A percentile compares a stretch with the other conserved stretches of the same genome.
Conservation (phyloP, 176 grass and related monocot genomes). For the bread wheat (Triticum aestivum) region DNA sequence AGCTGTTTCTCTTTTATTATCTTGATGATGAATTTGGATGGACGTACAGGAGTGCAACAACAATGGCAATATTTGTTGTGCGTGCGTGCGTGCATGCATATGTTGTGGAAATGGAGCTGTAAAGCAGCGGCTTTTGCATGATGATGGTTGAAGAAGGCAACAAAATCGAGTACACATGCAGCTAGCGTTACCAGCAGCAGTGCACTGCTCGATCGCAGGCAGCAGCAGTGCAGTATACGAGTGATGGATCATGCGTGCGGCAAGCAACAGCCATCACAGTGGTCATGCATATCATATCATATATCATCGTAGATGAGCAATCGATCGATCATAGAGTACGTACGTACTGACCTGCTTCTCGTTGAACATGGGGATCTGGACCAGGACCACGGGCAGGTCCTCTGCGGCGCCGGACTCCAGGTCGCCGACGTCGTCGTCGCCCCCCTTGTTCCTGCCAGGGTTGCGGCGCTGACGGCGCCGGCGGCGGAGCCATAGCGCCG, state of each 20-base stretch:
- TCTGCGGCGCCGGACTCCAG: slow-evolving; percentile 43
- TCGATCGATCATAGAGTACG: background rate
- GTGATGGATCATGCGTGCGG: background rate
- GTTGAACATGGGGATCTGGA: slow-evolving; percentile 98
- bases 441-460: background rate
- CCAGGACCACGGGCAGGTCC: slow-evolving; percentile 49
- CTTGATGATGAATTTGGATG: too few relatives aligned
- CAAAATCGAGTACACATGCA: background rate
- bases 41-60: background rate
- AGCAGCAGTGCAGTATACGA: too few relatives aligned
- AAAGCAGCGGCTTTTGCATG: background rate
- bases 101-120: background rate
- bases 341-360: slow-evolving; percentile 62
- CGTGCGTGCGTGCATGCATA: background rate
- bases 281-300: background rate
- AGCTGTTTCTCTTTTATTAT: too few relatives aligned
- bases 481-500: slow-evolving; percentile 45
- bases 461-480: background rate
- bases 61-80: too few relatives aligned
- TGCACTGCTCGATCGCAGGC: too few relatives aligned
- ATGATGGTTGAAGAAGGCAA: background rate
- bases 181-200: too few relatives aligned
- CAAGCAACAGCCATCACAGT: too few relatives aligned
- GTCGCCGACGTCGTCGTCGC: background rate
- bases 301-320: background rate